A percentile compares a stretch with the other conserved stretches of the same genome.
Evolutionary conservation across 2,329 filamentous ascomycete genomes (phyloP).

Genomic region (Didymosphaeria variabile): DNA sequence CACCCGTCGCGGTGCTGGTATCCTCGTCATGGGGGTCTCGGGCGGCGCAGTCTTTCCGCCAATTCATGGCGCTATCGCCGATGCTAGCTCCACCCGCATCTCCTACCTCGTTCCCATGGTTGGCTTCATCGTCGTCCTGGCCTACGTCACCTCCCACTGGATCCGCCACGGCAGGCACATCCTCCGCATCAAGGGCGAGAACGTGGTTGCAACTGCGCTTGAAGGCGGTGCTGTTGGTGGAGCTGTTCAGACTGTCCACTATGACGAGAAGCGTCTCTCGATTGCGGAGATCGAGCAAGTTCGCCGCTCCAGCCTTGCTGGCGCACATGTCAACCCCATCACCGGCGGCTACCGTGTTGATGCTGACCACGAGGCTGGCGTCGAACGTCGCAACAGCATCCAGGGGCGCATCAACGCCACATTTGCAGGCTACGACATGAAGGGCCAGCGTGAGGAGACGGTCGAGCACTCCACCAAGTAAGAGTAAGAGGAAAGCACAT

Average conservation of each 20-base stretch:
- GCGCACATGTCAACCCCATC: slow-evolving; percentile 4
- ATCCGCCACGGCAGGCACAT: slow-evolving; percentile 25
- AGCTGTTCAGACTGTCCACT: slow-evolving; percentile 34
- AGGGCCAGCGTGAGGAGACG: neutral
- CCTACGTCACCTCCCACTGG: slow-evolving; percentile 28
- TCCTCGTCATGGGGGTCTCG: slow-evolving; percentile 34
- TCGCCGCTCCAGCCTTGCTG: slow-evolving; percentile 9
- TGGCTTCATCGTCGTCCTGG: slow-evolving; percentile 32
- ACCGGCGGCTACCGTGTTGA: slow-evolving; percentile 4
- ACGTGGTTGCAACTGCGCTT: slow-evolving; percentile 9
- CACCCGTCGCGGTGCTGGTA: slow-evolving; percentile 40
- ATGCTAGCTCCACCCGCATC: slow-evolving; percentile 30
- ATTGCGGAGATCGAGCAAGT: slow-evolving; percentile 2
- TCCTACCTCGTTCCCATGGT: slow-evolving; percentile 41
- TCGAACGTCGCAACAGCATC: slow-evolving; percentile 3
- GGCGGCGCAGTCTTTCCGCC: slow-evolving; percentile 40
- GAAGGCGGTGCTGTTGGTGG: slow-evolving; percentile 10
- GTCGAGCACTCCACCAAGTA: neutral
- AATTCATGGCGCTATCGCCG: slow-evolving; percentile 39
- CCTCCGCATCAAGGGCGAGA: slow-evolving; percentile 14
- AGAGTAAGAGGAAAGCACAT: neutral
- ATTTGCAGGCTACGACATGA: slow-evolving; percentile 5
- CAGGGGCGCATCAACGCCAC: neutral
- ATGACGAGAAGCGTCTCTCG: slow-evolving; percentile 14
- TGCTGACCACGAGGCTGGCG: slow-evolving; percentile 3